These are phyloP conservation scores for Cardamine occulta DNA, from an alignment of 345 rosid species.

Conservation along the genomic window DNA sequence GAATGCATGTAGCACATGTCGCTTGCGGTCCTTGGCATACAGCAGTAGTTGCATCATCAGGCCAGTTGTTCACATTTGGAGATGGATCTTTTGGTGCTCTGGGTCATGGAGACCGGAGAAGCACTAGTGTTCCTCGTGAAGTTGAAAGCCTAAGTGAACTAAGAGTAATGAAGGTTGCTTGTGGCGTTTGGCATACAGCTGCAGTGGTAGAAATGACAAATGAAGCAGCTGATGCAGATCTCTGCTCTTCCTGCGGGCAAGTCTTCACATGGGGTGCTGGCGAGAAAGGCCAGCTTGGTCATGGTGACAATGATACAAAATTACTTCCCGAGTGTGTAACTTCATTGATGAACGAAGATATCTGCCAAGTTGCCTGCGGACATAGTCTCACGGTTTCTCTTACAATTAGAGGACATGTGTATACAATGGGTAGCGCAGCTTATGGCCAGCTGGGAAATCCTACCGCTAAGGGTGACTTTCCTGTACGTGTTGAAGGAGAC, in stretches of 20 bases:
- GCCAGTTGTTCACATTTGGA: constrained; percentile 89
- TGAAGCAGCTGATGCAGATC: constrained; percentile 52
- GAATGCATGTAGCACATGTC: constrained; percentile 55
- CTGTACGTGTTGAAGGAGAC: constrained; percentile 64
- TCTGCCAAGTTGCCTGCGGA: constrained; percentile 76
- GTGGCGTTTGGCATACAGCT: constrained; percentile 96
- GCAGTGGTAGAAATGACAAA: constrained; percentile 65
- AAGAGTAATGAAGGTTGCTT: constrained; percentile 63
- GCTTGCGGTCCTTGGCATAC: constrained; percentile 97
- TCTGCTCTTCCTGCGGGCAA: constrained; percentile 50
- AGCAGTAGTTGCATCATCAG: constrained; percentile 68
- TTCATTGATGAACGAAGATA: constrained; percentile 50
- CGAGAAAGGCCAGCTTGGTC: constrained; percentile 74
- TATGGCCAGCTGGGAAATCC: constrained; percentile 84
- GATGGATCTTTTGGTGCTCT: constrained; percentile 93
- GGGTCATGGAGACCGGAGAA: constrained; percentile 77
- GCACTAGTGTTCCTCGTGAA: constrained; percentile 68
- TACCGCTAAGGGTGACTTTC: constrained; percentile 56
- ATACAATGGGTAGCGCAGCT: constrained; percentile 76
- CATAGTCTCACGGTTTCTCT: constrained; percentile 70
- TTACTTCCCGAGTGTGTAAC: constrained; percentile 63
- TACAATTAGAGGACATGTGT: constrained; percentile 67
- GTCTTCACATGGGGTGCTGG: constrained; percentile 95
- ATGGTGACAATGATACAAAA: constrained; percentile 67
- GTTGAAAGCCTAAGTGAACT: constrained; percentile 69